phyloP scores from a whole-genome alignment of 2,329 filamentous ascomycete species.

The Phaeosphaeria sp. region DNA sequence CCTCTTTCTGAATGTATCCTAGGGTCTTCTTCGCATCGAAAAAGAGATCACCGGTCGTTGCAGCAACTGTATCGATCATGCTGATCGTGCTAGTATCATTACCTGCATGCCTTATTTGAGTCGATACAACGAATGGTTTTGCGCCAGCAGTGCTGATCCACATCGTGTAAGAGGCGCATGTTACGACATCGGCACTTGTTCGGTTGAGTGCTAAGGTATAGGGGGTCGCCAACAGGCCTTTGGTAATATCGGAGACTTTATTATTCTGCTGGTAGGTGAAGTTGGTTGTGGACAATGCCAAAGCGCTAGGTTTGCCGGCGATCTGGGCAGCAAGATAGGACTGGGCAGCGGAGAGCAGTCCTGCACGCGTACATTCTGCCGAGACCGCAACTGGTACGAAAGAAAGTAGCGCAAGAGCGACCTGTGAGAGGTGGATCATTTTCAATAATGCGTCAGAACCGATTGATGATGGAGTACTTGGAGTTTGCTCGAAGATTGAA shows the following conservation, averaged over 20 bases:
- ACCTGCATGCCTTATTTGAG: constrained; percentile 31
- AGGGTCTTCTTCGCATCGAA: constrained; percentile 37
- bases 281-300: constrained; percentile 27
- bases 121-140: constrained; percentile 36
- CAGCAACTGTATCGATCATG: constrained; percentile 36
- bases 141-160: constrained; percentile 29
- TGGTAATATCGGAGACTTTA: constrained; percentile 30
- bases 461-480: constrained; percentile 1
- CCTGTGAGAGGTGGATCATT: background rate
- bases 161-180: constrained; percentile 39
- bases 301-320: constrained; percentile 19
- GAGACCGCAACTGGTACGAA: constrained; percentile 2
- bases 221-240: constrained; percentile 22
- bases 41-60: constrained; percentile 38
- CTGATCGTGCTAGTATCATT: constrained; percentile 30
- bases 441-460: background rate
- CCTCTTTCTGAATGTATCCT: constrained; percentile 32
- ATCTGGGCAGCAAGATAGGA: constrained; percentile 33
- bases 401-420: background rate
- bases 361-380: constrained; percentile 33
- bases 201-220: constrained; percentile 34
- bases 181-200: constrained; percentile 30
- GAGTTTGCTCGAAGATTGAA: background rate
- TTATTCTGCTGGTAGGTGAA: constrained; percentile 42
- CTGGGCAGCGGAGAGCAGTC: constrained; percentile 31